Evolutionary conservation across 83 land plant species (phyloP).

Genomic region (Diphasiastrum complanatum): DNA sequence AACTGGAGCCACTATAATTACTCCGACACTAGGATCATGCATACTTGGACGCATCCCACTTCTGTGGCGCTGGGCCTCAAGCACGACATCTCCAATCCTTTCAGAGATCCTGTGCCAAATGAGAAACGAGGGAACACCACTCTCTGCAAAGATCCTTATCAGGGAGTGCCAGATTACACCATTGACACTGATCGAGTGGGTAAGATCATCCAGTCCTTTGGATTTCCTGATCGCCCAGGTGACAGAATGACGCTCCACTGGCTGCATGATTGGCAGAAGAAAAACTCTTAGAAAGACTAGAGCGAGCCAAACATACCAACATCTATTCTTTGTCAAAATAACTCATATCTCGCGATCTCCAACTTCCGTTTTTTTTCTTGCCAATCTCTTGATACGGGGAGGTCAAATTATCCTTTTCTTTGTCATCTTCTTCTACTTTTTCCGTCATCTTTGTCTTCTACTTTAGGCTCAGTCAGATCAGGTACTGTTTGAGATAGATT

Average conservation of each 20-base stretch:
- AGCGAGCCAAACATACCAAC: no score
- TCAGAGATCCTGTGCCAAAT: constrained; percentile 5
- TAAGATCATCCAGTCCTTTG: not conserved
- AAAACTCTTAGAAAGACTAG: no score
- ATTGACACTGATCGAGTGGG: not conserved
- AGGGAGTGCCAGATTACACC: constrained; percentile 16
- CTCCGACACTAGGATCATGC: constrained; percentile 1
- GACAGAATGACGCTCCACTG: constrained; percentile 16
- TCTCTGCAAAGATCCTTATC: not conserved
- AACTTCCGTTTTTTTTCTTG: no score
- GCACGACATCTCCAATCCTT: constrained; percentile 14
- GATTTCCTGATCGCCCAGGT: constrained; percentile 5
- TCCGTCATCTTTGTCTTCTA: no score
- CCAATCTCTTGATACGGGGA: no score
- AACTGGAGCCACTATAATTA: not conserved
- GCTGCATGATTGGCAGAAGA: constrained; percentile 21
- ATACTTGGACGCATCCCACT: not conserved
- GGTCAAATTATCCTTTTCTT: no score
- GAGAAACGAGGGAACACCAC: constrained; percentile 15
- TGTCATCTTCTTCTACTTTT: no score
- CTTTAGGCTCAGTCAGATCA: no score
- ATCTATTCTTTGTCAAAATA: no score
- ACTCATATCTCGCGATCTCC: no score
- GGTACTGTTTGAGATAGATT: no score
- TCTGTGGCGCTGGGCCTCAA: not conserved